phyloP scores from a whole-genome alignment of 805 yeast species.

The Zygoascus ofunaensis region DNA sequence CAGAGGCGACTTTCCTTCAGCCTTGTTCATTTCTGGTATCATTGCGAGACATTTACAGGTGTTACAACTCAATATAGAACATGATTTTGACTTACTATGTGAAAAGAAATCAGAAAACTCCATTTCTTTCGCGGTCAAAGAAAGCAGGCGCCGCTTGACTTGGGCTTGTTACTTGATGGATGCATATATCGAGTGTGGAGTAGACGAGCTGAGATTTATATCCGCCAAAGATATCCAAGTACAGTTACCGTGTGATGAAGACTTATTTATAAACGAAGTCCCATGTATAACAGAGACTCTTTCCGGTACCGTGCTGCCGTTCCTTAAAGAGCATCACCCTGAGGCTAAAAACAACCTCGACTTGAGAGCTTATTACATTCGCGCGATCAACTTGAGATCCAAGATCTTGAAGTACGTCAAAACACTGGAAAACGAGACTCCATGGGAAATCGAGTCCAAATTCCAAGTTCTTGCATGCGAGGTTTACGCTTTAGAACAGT shows the following conservation, averaged over 20 bases:
- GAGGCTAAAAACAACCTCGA: constrained; percentile 8
- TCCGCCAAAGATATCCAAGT: constrained; percentile 10
- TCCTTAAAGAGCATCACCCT: constrained; percentile 2
- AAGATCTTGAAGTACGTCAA: constrained; percentile 9
- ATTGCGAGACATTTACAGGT: constrained; percentile 10
- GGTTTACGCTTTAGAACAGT: constrained; percentile 5
- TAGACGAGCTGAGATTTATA: constrained; percentile 12
- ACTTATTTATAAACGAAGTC: constrained; percentile 8
- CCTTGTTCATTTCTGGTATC: constrained; percentile 10
- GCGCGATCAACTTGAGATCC: constrained; percentile 9
- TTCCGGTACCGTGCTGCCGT: constrained; percentile 9
- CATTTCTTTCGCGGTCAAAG: constrained; percentile 4
- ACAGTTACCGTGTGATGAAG: constrained; percentile 13
- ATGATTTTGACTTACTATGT: constrained; percentile 11
- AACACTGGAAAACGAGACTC: constrained; percentile 6
- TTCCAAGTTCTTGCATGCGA: constrained; percentile 7
- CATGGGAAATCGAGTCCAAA: constrained; percentile 11
- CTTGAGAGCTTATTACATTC: constrained; percentile 14
- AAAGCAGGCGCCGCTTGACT: constrained; percentile 9
- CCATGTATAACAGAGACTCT: constrained; percentile 13
- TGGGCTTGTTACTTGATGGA: constrained; percentile 13
- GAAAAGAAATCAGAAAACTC: background rate
- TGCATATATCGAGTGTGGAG: constrained; percentile 11
- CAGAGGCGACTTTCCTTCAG: constrained; percentile 8
- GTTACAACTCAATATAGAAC: constrained; percentile 12